These are phyloP conservation scores for Epichloe glyceriae DNA, from an alignment of 2,329 filamentous ascomycete genomes.

Conservation along the genomic window DNA sequence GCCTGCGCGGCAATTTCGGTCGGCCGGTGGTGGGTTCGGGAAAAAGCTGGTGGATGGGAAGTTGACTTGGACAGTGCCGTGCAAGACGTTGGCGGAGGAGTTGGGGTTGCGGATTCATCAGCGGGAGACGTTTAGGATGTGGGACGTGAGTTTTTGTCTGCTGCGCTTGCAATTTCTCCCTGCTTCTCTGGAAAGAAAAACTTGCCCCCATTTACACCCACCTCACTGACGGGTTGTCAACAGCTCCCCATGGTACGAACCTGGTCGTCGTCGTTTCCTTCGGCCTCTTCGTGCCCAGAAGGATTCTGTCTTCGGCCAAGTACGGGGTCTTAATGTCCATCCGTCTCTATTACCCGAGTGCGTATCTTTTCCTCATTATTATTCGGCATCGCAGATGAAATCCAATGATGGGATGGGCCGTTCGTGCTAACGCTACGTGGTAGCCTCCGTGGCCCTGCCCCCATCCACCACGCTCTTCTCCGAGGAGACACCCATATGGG, in stretches of 20 bases:
- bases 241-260: slow-evolving; percentile 50
- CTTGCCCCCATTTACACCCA: not conserved
- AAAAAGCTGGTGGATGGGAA: no score
- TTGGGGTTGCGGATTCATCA: slow-evolving; percentile 58
- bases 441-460: slow-evolving; percentile 73
- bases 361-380: slow-evolving; percentile 10
- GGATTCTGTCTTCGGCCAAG: slow-evolving; percentile 54
- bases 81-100: slow-evolving; percentile 50
- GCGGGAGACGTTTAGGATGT: slow-evolving; percentile 69
- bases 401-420: no score
- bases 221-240: not conserved
- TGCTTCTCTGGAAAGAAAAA: not conserved
- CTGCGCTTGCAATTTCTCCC: not conserved
- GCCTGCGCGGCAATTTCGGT: no score
- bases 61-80: slow-evolving; percentile 44
- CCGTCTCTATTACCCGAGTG: slow-evolving; percentile 82
- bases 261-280: slow-evolving; percentile 89
- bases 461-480: slow-evolving; percentile 74
- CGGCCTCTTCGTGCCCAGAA: slow-evolving; percentile 71
- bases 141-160: slow-evolving; percentile 44
- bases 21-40: no score
- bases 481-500: slow-evolving; percentile 49
- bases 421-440: not conserved
- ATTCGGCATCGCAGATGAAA: no score
- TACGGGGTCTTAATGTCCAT: slow-evolving; percentile 93